A percentile compares a stretch with the other conserved stretches of the same genome.
phyloP scores from a whole-genome alignment of 1,139 yeast genomes.

The Protomyces gravidus region DNA sequence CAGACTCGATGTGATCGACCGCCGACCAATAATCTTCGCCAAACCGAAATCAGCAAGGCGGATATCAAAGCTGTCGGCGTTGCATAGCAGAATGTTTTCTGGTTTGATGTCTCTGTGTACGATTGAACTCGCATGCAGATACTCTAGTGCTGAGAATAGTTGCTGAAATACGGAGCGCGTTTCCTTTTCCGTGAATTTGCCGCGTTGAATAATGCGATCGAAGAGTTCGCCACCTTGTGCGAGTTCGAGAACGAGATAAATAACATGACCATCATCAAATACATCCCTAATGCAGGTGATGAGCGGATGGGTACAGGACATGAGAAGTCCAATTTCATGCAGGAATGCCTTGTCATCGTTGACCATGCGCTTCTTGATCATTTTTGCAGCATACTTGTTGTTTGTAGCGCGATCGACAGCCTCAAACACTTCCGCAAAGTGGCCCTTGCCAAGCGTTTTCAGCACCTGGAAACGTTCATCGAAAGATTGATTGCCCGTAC shows the following conservation, averaged over 20 bases:
- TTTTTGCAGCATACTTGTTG: slow-evolving; percentile 14
- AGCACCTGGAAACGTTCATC: slow-evolving; percentile 12
- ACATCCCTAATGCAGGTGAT: slow-evolving; percentile 28
- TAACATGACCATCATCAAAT: slow-evolving; percentile 13
- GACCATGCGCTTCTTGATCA: slow-evolving; percentile 19
- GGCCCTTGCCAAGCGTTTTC: slow-evolving; percentile 20
- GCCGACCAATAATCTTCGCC: slow-evolving; percentile 50
- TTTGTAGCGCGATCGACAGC: slow-evolving; percentile 7
- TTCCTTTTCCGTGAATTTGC: slow-evolving; percentile 77
- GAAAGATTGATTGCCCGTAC: slow-evolving; percentile 7
- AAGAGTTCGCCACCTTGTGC: slow-evolving; percentile 88
- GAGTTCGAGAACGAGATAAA: slow-evolving; percentile 61
- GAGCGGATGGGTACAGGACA: slow-evolving; percentile 24
- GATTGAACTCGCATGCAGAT: slow-evolving; percentile 64
- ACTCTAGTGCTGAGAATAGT: slow-evolving; percentile 65
- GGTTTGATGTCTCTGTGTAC: slow-evolving; percentile 92
- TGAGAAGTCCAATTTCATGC: slow-evolving; percentile 26
- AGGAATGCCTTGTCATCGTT: slow-evolving; percentile 14
- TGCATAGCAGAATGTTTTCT: slow-evolving; percentile 66
- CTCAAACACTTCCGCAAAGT: slow-evolving; percentile 23
- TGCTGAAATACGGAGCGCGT: slow-evolving; percentile 68
- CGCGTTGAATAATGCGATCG: slow-evolving; percentile 70
- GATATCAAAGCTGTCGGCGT: slow-evolving; percentile 55
- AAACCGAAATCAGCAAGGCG: slow-evolving; percentile 92
- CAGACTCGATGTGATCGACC: slow-evolving; percentile 18